Evolutionary conservation across 2,329 filamentous ascomycete genomes (phyloP).

Genomic region (Fusarium keratoplasticum): DNA sequence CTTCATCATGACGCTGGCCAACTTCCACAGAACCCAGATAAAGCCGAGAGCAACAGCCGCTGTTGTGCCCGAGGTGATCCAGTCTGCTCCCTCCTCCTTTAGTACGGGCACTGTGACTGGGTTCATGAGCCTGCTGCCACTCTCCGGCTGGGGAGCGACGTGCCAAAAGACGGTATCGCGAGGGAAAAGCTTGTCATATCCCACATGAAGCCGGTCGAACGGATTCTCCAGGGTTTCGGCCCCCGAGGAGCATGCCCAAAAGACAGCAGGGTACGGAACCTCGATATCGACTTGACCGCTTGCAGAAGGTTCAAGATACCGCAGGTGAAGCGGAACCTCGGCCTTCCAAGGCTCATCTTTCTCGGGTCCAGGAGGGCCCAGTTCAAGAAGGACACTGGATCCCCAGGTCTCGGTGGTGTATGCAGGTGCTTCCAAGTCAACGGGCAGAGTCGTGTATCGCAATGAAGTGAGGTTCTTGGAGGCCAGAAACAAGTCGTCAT

Average conservation of each 20-base stretch:
- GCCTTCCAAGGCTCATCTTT: conserved; percentile 67
- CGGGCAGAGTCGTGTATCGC: conserved; percentile 77
- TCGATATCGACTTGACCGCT: conserved; percentile 66
- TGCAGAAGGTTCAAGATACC: conserved; percentile 76
- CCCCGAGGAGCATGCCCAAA: conserved; percentile 86
- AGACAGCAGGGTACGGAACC: conserved; percentile 85
- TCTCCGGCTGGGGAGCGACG: conserved; percentile 63
- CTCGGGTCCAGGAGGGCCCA: conserved; percentile 64
- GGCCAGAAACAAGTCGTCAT: conserved; percentile 78
- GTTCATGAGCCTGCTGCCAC: conserved; percentile 60
- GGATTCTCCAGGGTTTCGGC: conserved; percentile 80
- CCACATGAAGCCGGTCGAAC: conserved; percentile 86
- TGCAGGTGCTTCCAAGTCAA: conserved; percentile 90
- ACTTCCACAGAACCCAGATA: conserved; percentile 74
- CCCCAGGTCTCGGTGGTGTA: conserved; percentile 85
- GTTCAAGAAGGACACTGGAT: conserved; percentile 79
- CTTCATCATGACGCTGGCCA: conserved; percentile 47
- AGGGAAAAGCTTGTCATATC: conserved; percentile 85
- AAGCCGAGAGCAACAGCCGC: conserved; percentile 72
- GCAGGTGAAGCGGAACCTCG: conserved; percentile 84
- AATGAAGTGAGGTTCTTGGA: conserved; percentile 82
- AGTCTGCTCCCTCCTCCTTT: conserved; percentile 61
- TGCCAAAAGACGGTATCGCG: conserved; percentile 87
- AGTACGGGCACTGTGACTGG: conserved; percentile 74
- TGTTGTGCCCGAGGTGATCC: conserved; percentile 67